A percentile compares a stretch with the other conserved stretches of the same genome.
Evolutionary conservation across 1,284 basidiomycete species (phyloP).

Genomic region (Laetiporus sulphureus): DNA sequence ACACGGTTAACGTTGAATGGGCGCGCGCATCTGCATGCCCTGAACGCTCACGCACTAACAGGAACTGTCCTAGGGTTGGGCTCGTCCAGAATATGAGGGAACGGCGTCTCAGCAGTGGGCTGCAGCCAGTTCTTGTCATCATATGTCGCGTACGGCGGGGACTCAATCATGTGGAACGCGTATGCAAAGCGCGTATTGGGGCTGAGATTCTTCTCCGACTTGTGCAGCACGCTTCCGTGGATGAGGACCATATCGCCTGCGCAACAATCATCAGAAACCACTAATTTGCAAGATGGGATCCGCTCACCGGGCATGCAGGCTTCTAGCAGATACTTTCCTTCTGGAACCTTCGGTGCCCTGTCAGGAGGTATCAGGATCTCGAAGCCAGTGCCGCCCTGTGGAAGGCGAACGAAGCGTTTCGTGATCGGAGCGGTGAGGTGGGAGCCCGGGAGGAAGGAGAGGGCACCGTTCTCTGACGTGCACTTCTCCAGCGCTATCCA

Average conservation of each 20-base stretch:
- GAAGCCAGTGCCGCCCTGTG: conserved; percentile 74
- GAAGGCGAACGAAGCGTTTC: conserved; percentile 78
- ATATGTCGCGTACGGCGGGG: conserved; percentile 55
- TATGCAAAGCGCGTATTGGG: conserved; percentile 80
- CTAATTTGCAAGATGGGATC: background rate
- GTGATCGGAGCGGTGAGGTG: conserved; percentile 68
- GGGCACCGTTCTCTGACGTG: conserved; percentile 78
- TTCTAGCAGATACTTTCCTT: conserved; percentile 62
- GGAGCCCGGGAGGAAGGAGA: conserved; percentile 90
- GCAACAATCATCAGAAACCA: background rate
- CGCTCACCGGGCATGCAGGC: conserved; percentile 68
- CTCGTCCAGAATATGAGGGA: conserved; percentile 58
- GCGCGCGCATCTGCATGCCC: too few species aligned
- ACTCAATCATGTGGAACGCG: conserved; percentile 91
- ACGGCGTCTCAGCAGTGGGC: conserved; percentile 76
- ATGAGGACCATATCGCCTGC: conserved; percentile 83
- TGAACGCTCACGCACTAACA: conserved; percentile 12
- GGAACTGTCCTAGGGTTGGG: conserved; percentile 23
- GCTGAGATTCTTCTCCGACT: conserved; percentile 76
- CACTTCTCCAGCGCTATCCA: conserved; percentile 95
- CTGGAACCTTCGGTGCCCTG: conserved; percentile 36
- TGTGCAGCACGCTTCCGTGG: conserved; percentile 86
- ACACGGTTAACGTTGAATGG: too few species aligned
- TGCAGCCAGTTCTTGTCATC: conserved; percentile 88
- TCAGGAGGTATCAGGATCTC: conserved; percentile 45